Conservation (phyloP, 208 protist genomes). For the Wallacemonas sp. region DNA sequence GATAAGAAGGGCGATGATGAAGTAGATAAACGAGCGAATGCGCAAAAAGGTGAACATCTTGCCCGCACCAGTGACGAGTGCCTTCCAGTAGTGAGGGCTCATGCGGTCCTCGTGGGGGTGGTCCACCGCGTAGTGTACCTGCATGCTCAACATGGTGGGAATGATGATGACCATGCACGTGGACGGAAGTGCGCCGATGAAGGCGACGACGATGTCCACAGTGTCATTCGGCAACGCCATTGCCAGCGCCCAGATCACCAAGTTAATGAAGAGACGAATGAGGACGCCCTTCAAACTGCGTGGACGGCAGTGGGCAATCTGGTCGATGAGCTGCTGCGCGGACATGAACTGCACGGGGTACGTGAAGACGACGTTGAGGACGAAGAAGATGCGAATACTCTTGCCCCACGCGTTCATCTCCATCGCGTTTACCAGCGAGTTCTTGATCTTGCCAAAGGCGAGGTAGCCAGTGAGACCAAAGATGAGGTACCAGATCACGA, state of each 20-base stretch:
- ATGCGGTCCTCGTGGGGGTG: slow-evolving; percentile 51
- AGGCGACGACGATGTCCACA: slow-evolving; percentile 66
- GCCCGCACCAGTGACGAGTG: slow-evolving; percentile 29
- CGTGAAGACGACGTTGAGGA: slow-evolving; percentile 62
- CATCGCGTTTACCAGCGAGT: slow-evolving; percentile 40
- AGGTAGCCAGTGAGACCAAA: slow-evolving; percentile 73
- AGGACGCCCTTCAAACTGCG: slow-evolving; percentile 48
- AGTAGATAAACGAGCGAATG: slow-evolving; percentile 45
- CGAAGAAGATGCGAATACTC: slow-evolving; percentile 38
- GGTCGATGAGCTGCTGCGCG: slow-evolving; percentile 73
- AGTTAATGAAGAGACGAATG: slow-evolving; percentile 54
- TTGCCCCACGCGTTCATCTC: slow-evolving; percentile 44
- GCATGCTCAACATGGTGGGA: slow-evolving; percentile 42
- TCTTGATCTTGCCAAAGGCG: slow-evolving; percentile 49
- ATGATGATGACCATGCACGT: slow-evolving; percentile 73
- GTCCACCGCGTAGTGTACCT: slow-evolving; percentile 42
- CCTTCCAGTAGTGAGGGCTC: slow-evolving; percentile 52
- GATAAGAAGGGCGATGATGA: slow-evolving; percentile 53
- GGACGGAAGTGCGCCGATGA: slow-evolving; percentile 72
- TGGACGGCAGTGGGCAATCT: slow-evolving; percentile 40
- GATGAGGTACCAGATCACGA: slow-evolving; percentile 56
- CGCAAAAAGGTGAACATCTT: slow-evolving; percentile 29
- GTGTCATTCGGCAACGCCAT: slow-evolving; percentile 51
- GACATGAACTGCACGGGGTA: slow-evolving; percentile 82
- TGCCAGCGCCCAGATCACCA: slow-evolving; percentile 60